Evolutionary conservation across 768 basidiomycete species (phyloP), one percentile per base, ranked within the genome.

Genomic region (Coprinellus micaceus): DNA sequence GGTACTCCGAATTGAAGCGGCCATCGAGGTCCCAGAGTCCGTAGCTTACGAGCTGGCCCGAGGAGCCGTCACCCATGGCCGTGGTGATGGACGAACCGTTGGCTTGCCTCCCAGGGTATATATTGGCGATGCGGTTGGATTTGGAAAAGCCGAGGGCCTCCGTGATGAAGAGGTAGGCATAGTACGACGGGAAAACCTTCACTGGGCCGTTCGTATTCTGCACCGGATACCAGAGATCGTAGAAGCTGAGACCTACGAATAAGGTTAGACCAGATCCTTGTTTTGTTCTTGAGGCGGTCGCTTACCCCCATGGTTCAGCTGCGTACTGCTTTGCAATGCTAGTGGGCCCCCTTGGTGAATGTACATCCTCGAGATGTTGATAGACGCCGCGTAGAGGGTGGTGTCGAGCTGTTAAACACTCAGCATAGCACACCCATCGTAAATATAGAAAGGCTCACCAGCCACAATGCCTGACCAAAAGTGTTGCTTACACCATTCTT

Each of bases 321-420:
- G 78, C 1, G 74, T 76, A 41, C 72, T 70, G 54, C 79, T 79
- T 59, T 82, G 81, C 15, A 81, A 62, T 4, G 79, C 77, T 24
- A 80, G 70, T 2, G 80, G 79, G 1, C 77, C 80, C 7, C 81
- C 81, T 69, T 82, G 80, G 57, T 82, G 81, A n/a, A 79, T 71
- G 52, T 80, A 81, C 46, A 83, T 50, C 29, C 80, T 81, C 28
- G 79, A 80, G 37, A 81, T 67, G 54, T 82, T 81, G 39, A 81
- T 64, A 9, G 79, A 78, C 0, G 78, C 77, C 9, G 75, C 77
- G 60, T 80, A 79, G 4, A 80, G 61, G 2, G 72, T 77, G 0
- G 76, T 79, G 60, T 80, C 72, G 24, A 80, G 67, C 75, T 76
- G 37, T 28, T 7, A 50, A n/a, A n/a, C n/a, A n/a, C n/a, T n/a